These are phyloP conservation scores for Cryptosporidium canis DNA, from an alignment of 169 alveolate genomes.

Conservation along the genomic window DNA sequence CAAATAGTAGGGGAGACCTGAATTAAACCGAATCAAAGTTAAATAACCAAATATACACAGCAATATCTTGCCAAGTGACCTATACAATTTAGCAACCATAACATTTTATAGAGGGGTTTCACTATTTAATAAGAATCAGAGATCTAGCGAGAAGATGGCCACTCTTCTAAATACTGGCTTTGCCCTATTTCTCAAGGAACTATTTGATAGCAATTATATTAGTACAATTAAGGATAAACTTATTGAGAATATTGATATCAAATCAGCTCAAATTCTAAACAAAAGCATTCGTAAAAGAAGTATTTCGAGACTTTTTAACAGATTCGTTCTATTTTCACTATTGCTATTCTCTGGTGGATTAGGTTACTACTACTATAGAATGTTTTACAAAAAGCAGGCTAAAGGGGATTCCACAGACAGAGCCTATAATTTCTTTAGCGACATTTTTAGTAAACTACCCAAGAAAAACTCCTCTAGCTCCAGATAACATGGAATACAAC, in stretches of 20 bases:
- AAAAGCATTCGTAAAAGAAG: neutral
- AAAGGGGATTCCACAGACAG: neutral
- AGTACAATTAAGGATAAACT: slow-evolving; percentile 17
- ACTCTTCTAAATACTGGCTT: slow-evolving; percentile 17
- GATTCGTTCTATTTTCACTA: neutral
- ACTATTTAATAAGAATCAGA: neutral
- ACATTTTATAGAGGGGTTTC: too few species aligned
- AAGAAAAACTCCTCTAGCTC: neutral
- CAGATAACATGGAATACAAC: neutral
- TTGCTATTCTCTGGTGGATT: slow-evolving; percentile 7
- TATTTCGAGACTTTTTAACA: slow-evolving; percentile 18
- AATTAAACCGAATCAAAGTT: too few species aligned
- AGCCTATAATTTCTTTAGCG: slow-evolving; percentile 13
- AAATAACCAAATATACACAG: too few species aligned
- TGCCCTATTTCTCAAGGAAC: slow-evolving; percentile 14
- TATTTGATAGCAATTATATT: neutral
- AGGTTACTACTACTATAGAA: slow-evolving; percentile 24
- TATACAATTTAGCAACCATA: too few species aligned
- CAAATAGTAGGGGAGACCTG: too few species aligned
- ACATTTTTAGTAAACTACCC: neutral
- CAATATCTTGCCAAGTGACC: too few species aligned
- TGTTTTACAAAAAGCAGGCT: neutral
- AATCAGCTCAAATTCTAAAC: neutral
- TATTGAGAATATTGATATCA: neutral
- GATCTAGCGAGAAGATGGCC: neutral